Evolutionary conservation across 768 basidiomycete genomes (phyloP).

Genomic region (Lactifluus pinguis): DNA sequence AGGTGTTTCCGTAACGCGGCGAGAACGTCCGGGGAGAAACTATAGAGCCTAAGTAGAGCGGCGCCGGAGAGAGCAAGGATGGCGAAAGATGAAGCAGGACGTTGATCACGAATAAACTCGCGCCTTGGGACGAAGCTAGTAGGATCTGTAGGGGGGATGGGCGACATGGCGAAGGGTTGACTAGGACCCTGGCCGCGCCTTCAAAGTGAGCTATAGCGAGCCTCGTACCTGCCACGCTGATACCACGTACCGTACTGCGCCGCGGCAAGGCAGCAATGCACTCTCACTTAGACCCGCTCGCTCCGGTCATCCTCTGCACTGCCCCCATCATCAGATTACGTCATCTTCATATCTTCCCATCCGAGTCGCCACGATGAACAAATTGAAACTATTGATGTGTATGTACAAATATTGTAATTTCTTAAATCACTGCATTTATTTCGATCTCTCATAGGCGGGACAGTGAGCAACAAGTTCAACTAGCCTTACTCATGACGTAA

Average conservation of each 20-base stretch:
- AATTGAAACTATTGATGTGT: conserved; percentile 75
- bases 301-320: not conserved
- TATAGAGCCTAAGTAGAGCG: conserved; percentile 59
- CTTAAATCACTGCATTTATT: conserved; percentile 6
- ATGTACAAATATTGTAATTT: conserved; percentile 25
- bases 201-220: conserved; percentile 3
- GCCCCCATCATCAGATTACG: not conserved
- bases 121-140: conserved; percentile 56
- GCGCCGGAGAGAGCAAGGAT: conserved; percentile 61
- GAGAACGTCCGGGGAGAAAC: conserved; percentile 49
- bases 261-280: not conserved
- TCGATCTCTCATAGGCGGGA: conserved; percentile 34
- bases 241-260: conserved; percentile 9
- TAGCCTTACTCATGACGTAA: not conserved
- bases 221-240: conserved; percentile 12
- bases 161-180: conserved; percentile 11
- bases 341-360: not conserved
- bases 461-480: conserved; percentile 26
- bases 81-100: conserved; percentile 50
- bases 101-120: conserved; percentile 60
- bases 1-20: conserved; percentile 47
- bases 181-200: conserved; percentile 16
- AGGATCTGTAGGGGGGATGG: conserved; percentile 29
- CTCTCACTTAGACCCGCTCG: not conserved
- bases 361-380: not conserved